phyloP scores from a whole-genome alignment of 148 eudicot genomes.

The Gaultheria prostrata region DNA sequence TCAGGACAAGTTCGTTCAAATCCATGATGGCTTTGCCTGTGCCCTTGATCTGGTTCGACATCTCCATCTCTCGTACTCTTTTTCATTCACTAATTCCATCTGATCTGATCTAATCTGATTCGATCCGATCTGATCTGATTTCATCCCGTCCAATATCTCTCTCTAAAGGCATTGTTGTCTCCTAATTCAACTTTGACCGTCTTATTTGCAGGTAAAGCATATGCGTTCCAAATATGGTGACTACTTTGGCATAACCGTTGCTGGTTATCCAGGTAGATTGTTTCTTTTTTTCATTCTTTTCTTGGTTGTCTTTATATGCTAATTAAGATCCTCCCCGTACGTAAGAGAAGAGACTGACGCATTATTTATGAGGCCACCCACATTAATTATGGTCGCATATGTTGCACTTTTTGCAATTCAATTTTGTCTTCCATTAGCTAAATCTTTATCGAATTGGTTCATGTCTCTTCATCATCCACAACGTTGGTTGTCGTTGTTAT shows the following conservation, averaged over 20 bases:
- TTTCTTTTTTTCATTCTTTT: constrained; percentile 8
- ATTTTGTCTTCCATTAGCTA: background rate
- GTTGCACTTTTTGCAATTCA: background rate
- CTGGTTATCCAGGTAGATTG: constrained; percentile 91
- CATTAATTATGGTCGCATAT: background rate
- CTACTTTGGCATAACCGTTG: constrained; percentile 96
- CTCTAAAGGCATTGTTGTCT: background rate
- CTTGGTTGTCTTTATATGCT: background rate
- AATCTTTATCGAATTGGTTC: background rate
- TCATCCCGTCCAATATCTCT: background rate
- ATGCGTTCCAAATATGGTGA: constrained; percentile 71
- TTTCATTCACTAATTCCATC: background rate
- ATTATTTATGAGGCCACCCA: background rate
- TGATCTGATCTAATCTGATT: constrained; percentile 13
- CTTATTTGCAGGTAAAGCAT: constrained; percentile 62
- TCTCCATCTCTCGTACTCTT: background rate
- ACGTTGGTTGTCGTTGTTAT: background rate
- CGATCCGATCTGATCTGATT: background rate
- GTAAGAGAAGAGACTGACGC: background rate
- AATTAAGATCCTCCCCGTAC: background rate
- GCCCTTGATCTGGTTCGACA: constrained; percentile 81
- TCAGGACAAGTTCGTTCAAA: constrained; percentile 87
- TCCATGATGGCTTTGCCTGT: constrained; percentile 87
- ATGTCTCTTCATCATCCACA: constrained; percentile 1
- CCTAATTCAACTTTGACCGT: background rate